These are phyloP conservation scores for Trypanosoma conorhini DNA, from an alignment of 208 protist species.

Conservation along the genomic window DNA sequence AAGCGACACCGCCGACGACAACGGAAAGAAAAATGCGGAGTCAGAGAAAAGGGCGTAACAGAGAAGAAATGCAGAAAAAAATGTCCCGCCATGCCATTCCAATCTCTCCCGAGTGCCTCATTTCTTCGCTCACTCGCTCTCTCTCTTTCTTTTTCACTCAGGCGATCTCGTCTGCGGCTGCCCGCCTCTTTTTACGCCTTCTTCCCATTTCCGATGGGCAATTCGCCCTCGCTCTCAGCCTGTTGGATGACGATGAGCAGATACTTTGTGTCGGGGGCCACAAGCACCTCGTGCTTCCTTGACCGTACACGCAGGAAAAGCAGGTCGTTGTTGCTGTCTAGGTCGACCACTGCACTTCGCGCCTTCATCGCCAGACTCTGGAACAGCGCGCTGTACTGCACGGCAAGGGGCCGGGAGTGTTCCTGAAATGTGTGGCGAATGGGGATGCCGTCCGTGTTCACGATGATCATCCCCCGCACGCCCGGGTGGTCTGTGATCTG, in stretches of 20 bases:
- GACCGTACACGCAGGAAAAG: conserved; percentile 94
- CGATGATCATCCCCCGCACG: conserved; percentile 95
- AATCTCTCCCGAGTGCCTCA: too few relatives aligned
- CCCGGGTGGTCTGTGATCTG: conserved; percentile 93
- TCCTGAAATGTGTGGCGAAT: conserved; percentile 94
- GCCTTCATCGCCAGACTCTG: conserved; percentile 94
- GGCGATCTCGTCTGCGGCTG: background rate
- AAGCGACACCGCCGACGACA: background rate
- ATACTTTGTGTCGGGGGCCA: conserved; percentile 95
- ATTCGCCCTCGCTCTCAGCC: conserved; percentile 42
- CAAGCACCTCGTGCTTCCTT: conserved; percentile 96
- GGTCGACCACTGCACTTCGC: conserved; percentile 86
- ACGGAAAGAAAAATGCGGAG: background rate
- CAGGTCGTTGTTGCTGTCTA: conserved; percentile 96
- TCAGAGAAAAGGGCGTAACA: background rate
- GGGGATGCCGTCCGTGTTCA: conserved; percentile 95
- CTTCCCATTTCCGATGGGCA: conserved; percentile 12
- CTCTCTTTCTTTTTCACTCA: background rate
- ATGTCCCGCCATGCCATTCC: too few relatives aligned
- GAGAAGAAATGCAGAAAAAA: too few relatives aligned
- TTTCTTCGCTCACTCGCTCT: background rate
- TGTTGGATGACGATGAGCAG: conserved; percentile 91
- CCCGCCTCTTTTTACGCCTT: conserved; percentile 25
- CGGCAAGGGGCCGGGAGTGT: conserved; percentile 79
- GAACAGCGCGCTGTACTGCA: conserved; percentile 95